Conservation (phyloP, 306 rosid species). For the Betula pendula region DNA sequence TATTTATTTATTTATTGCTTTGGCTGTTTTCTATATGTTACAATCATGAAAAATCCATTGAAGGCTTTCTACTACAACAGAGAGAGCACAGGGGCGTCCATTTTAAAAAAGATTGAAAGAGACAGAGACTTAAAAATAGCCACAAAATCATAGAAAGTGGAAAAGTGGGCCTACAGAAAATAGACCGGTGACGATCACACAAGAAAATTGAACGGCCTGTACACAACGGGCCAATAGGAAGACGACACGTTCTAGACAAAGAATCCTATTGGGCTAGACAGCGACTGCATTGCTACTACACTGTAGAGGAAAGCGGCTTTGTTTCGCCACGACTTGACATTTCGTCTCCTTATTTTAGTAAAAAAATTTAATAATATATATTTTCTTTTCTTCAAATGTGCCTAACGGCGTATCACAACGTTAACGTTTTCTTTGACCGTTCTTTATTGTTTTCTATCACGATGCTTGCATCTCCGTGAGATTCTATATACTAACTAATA, state of each 20-base stretch:
- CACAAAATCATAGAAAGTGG: conserved; percentile 2
- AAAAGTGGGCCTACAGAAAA: background rate
- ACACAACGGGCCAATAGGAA: background rate
- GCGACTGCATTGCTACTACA: background rate
- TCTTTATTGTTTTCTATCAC: no score
- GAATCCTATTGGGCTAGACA: background rate
- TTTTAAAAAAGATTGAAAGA: background rate
- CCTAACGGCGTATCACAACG: background rate
- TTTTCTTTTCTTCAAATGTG: no score
- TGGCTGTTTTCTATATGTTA: no score
- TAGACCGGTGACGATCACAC: background rate
- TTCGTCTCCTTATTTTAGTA: background rate
- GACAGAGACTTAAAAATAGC: background rate
- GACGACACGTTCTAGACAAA: background rate
- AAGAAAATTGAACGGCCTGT: background rate
- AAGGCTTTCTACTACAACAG: background rate
- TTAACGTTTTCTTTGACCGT: background rate
- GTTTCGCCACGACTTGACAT: background rate
- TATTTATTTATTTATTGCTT: no score
- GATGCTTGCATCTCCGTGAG: no score
- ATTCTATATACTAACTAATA: no score
- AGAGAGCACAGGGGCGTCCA: background rate
- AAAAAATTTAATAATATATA: no score
- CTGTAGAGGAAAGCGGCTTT: conserved; percentile 17
- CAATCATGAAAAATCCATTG: background rate